Conservation (phyloP, 2,329 filamentous ascomycete genomes). For the Phyllosticta citriasiana region DNA sequence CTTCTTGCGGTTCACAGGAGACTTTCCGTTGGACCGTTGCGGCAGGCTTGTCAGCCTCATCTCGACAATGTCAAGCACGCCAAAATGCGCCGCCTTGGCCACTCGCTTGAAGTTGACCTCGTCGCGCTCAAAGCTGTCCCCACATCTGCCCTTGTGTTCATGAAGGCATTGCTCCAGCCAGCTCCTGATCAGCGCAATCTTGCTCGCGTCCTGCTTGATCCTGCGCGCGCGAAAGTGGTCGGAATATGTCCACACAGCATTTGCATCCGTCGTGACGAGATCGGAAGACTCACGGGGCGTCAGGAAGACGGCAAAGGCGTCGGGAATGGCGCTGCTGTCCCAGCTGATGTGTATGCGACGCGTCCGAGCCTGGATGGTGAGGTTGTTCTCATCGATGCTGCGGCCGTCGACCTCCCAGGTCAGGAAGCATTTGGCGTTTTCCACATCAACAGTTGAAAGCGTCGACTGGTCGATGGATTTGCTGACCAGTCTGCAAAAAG, state of each 20-base stretch:
- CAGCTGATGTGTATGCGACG: conserved; percentile 7
- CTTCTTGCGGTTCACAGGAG: too few relatives aligned
- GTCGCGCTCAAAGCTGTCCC: neutral
- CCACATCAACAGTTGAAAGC: neutral
- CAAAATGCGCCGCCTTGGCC: conserved; percentile 8
- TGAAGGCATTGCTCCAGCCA: conserved; percentile 9
- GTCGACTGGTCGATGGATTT: neutral
- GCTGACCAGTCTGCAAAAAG: neutral
- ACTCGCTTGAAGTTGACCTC: neutral
- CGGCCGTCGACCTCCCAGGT: conserved; percentile 12
- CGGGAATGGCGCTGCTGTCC: neutral
- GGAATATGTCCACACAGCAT: neutral
- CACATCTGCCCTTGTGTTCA: neutral
- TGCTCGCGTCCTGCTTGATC: conserved; percentile 3
- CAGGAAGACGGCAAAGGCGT: conserved; percentile 7
- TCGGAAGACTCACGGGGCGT: neutral
- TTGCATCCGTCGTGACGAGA: neutral
- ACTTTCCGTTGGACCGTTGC: neutral
- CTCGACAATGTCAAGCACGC: conserved; percentile 6
- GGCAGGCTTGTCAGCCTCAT: conserved; percentile 7
- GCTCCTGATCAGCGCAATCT: neutral
- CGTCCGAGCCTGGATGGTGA: neutral
- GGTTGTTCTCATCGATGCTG: neutral
- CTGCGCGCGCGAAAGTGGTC: neutral
- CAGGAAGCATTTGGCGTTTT: neutral